Conservation (phyloP, 306 rosid genomes). For the Quercus cerris region DNA sequence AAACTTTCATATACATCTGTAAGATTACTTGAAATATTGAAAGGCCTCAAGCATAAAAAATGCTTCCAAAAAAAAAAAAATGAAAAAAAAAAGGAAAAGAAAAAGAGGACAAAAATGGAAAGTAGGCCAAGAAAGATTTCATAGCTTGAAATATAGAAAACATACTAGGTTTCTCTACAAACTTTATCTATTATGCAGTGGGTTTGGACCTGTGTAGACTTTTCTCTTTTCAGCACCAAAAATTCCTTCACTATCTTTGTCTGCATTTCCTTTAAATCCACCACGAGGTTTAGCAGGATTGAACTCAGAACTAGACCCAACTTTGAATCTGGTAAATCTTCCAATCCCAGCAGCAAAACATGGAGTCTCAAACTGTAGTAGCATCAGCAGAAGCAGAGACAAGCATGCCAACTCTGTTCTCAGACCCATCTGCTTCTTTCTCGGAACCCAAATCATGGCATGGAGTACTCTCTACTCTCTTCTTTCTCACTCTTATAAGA, state of each 20-base stretch:
- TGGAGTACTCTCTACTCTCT: conserved; percentile 16
- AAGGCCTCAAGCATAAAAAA: conserved; percentile 35
- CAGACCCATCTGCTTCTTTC: conserved; percentile 39
- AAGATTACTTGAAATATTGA: conserved; percentile 25
- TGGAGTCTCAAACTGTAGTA: conserved; percentile 40
- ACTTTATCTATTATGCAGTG: conserved; percentile 91
- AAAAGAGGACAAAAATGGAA: neutral
- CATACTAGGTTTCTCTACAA: conserved; percentile 1
- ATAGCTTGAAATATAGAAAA: conserved; percentile 15
- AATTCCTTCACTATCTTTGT: conserved; percentile 29
- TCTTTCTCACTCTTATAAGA: neutral
- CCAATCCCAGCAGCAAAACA: conserved; percentile 37
- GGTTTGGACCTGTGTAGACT: conserved; percentile 88
- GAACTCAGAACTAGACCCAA: conserved; percentile 21
- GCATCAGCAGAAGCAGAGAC: conserved; percentile 40
- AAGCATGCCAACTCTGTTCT: conserved; percentile 30
- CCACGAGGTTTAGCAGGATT: conserved; percentile 19
- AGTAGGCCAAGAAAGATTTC: conserved; percentile 3
- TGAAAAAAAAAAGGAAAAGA: neutral
- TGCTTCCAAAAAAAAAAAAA: conserved; percentile 31
- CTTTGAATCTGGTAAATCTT: conserved; percentile 36
- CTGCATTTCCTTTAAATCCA: conserved; percentile 25
- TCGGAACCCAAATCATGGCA: conserved; percentile 50
- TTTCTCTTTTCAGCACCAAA: conserved; percentile 73
- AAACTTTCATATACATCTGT: conserved; percentile 49